Base-by-base conservation (phyloP, 2,329 filamentous ascomycete genomes). In the Diplodia sapinea region DNA sequence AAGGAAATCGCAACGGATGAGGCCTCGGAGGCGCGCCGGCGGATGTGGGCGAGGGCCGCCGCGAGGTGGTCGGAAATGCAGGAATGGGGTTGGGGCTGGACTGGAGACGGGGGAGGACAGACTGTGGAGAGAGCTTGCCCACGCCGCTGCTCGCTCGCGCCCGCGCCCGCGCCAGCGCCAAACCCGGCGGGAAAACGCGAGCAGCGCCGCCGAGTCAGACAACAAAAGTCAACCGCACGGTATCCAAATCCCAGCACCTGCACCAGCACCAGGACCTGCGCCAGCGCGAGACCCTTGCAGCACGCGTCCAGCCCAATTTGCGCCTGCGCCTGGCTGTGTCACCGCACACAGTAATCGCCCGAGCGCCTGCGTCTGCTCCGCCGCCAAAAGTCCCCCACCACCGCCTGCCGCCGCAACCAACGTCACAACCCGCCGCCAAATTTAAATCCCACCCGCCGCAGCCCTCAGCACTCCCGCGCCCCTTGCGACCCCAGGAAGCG, bases 91-190 rank as follows among this genome's bases (percentile, higher is more conserved):
- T 50, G 64, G 40, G 52, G 54, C 20, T 23, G 52, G 43, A 31
- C n/a, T 49, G 64, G 43, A 3, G 59, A 49, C n/a, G 29, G 20
- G 57, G 64, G 64, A 59, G 64, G 54, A 57, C 49, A 63, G 59
- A 63, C 43, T 63, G 59, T 59, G 54, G 64, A 57, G 64, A 66
- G 54, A 66, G 64, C 64, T 57, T 29, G 63, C 38, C 55, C 64
- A 51, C 38, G 52, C 13, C 23, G 64, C 31, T 9, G 31, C 31
- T 33, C 31, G 31, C 55, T 38, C 36, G 63, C 51, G 38, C 40
- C 20, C 13, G 51, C 64, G 31, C 64, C 31, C 13, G 51, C 64
- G 31, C 64, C 31, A 38, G 50, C 64, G 52, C 43, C 64, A 52
- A 47, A 65, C 61, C 62, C 62, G 52, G 51, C 29, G 38, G 33